Base-by-base conservation (phyloP, 164 flowering plant species). In the Kalanchoe fedtschenkoi region DNA sequence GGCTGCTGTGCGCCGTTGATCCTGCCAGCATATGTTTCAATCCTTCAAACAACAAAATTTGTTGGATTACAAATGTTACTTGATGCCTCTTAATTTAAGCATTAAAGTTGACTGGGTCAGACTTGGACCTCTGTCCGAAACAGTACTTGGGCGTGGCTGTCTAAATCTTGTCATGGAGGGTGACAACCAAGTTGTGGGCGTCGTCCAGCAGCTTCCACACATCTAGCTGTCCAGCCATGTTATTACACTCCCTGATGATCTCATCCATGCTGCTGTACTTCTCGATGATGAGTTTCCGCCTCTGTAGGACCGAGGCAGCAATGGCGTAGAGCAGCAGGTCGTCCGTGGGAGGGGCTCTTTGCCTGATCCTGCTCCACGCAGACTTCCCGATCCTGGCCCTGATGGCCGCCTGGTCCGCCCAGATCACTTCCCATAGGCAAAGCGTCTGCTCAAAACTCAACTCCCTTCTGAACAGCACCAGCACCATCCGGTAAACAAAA, bases 351-450 rank as follows among this genome's bases (percentile, higher is more conserved):
- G 98, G 98, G 3, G 96, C 96, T 17, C 80, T 75, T 54, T 71
- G 89, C 69, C 97, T 77, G 51, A 85, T 88, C 75, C 80, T 82
- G 32, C 90, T 80, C 98, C 97, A 86, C 2, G 91, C 86, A 22
- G 97, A 86, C 63, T 82, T 88, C 21, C 90, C 79, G 19, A 93
- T 78, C 26, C 96, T 90, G 15, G 95, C 93, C 65, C 98, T 79
- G 33, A 86, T 78, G 3, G 98, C 98, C 6, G 93, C 91, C 68
- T 88, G 96, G 69, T 93, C 98, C 8, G 98, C 97, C 97, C 98
- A 93, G 84, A 93, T 83, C 17, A 93, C 96, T 69, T 93, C 98
- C 97, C 98, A 93, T 3, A 93, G 78, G 65, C 97, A 89, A 32
- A 85, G 34, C 0, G 97, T 89, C 76, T 93, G 98, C 70, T 89